Conservation (phyloP, 1,139 yeast genomes). For the Groenewaldozyma sp. region DNA sequence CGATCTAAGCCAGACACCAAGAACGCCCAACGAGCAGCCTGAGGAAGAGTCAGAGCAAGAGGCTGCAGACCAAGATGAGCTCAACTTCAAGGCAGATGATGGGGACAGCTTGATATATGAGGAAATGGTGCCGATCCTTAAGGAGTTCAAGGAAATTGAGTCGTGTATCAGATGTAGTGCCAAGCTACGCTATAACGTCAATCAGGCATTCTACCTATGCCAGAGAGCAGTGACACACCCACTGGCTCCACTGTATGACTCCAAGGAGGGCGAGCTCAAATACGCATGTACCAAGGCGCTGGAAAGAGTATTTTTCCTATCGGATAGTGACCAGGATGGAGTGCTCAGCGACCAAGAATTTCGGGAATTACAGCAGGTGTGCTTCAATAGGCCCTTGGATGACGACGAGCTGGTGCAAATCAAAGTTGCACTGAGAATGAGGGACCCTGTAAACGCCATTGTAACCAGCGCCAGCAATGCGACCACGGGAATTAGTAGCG, state of each 20-base stretch:
- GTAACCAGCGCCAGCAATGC: slow-evolving; percentile 13
- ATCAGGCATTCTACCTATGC: slow-evolving; percentile 78
- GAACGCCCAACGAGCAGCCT: slow-evolving; percentile 13
- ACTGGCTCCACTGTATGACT: slow-evolving; percentile 84
- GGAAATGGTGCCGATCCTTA: slow-evolving; percentile 76
- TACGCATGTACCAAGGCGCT: slow-evolving; percentile 70
- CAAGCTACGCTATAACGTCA: slow-evolving; percentile 69
- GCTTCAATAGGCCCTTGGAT: slow-evolving; percentile 58
- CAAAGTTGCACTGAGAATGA: slow-evolving; percentile 29
- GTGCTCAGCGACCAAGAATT: slow-evolving; percentile 62
- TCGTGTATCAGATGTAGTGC: slow-evolving; percentile 87
- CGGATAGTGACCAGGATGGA: slow-evolving; percentile 90
- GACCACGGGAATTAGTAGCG: slow-evolving; percentile 50
- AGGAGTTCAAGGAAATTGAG: slow-evolving; percentile 90
- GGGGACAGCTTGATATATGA: slow-evolving; percentile 37
- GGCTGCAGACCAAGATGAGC: slow-evolving; percentile 14
- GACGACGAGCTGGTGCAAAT: slow-evolving; percentile 43
- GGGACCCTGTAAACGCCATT: slow-evolving; percentile 1
- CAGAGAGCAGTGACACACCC: slow-evolving; percentile 91
- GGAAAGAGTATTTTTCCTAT: slow-evolving; percentile 68
- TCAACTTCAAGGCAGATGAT: slow-evolving; percentile 24
- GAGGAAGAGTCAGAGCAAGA: slow-evolving; percentile 2
- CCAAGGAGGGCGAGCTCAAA: slow-evolving; percentile 77
- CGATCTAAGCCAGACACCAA: slow-evolving; percentile 35
- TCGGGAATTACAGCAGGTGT: slow-evolving; percentile 55